These are phyloP conservation scores for Chrysochromulina tobinii DNA, from an alignment of 78 protist genomes.

Conservation along the genomic window DNA sequence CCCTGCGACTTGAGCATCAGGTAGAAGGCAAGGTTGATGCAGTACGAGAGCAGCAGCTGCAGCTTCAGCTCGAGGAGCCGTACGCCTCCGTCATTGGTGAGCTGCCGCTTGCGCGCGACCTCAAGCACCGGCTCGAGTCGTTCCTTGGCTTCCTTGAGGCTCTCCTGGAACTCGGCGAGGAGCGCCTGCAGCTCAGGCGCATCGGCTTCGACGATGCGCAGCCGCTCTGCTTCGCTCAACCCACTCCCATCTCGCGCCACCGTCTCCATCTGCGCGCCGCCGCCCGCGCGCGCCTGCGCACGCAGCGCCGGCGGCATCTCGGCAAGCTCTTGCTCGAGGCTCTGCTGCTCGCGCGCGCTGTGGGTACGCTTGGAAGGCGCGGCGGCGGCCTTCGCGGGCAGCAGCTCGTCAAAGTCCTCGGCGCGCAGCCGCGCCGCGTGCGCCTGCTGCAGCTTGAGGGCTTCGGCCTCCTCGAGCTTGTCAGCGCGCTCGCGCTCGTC, in stretches of 20 bases:
- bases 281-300: not conserved
- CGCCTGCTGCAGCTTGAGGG: conserved; percentile 8
- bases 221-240: not conserved
- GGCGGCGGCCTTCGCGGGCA: not conserved
- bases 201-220: not conserved
- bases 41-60: conserved; percentile 73
- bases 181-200: not conserved
- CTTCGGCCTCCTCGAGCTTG: conserved; percentile 41
- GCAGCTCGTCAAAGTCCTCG: conserved; percentile 28
- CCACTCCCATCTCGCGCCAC: not conserved
- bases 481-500: not conserved
- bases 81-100: conserved; percentile 58
- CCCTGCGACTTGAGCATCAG: conserved; percentile 80
- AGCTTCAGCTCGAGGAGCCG: conserved; percentile 61
- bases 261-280: not conserved
- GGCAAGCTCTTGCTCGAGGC: not conserved
- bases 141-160: conserved; percentile 26
- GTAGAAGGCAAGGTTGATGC: conserved; percentile 77
- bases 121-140: conserved; percentile 58
- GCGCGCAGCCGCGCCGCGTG: not conserved
- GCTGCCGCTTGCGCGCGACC: conserved; percentile 24
- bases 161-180: not conserved
- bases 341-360: not conserved
- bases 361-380: not conserved
- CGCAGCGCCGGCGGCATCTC: not conserved